These are phyloP conservation scores for Penicillium pancosmium DNA, from an alignment of 495 filamentous ascomycete species.

Conservation along the genomic window DNA sequence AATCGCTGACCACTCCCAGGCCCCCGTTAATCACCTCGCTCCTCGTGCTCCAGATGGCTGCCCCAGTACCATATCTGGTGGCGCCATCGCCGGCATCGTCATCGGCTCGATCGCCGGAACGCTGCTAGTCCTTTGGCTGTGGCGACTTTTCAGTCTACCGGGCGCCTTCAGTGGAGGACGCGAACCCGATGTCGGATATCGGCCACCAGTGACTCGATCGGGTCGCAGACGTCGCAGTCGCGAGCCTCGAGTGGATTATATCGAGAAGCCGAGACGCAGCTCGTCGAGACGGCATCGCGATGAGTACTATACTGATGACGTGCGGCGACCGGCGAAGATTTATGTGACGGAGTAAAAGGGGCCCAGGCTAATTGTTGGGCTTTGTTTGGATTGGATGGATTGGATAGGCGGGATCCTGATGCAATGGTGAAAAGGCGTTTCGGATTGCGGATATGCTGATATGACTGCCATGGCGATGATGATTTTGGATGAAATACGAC, in stretches of 20 bases:
- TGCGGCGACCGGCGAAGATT: conserved; percentile 40
- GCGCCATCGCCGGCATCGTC: conserved; percentile 63
- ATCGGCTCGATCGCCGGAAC: conserved; percentile 60
- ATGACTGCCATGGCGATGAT: neutral
- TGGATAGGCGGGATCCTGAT: neutral
- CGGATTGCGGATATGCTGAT: neutral
- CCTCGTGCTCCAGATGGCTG: conserved; percentile 32
- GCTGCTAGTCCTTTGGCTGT: conserved; percentile 57
- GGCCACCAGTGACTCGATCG: conserved; percentile 22
- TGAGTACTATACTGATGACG: conserved; percentile 17
- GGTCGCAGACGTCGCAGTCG: conserved; percentile 26
- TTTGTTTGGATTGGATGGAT: neutral
- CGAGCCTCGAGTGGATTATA: conserved; percentile 33
- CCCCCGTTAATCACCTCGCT: conserved; percentile 22
- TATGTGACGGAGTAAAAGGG: conserved; percentile 28
- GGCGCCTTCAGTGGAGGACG: conserved; percentile 24
- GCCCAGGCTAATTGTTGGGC: too few relatives aligned
- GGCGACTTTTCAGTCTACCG: conserved; percentile 29
- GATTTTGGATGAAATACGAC: too few relatives aligned
- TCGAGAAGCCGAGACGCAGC: conserved; percentile 37
- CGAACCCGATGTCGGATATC: conserved; percentile 32
- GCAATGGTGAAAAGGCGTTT: neutral
- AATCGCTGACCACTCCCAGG: conserved; percentile 10
- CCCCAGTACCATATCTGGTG: conserved; percentile 49
- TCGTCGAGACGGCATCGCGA: conserved; percentile 25